Conservation (phyloP, 441 rosid species). For the Geranium incanum region DNA sequence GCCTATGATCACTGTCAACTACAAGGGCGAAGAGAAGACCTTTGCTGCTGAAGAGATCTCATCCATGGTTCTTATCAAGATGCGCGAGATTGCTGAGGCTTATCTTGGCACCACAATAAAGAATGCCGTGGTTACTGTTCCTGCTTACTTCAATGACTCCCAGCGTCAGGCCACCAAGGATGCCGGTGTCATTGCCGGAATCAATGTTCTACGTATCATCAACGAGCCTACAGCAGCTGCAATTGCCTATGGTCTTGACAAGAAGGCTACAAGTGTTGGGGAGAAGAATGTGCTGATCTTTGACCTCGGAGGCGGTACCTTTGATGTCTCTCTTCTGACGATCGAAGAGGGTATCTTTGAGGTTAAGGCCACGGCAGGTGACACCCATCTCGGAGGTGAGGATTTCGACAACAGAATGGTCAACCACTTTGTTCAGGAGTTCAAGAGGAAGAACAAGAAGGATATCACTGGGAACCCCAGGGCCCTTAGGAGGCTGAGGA, state of each 20-base stretch:
- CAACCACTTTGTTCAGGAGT: conserved; percentile 53
- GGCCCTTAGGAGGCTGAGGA: conserved; percentile 55
- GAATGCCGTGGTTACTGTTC: conserved; percentile 53
- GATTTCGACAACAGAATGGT: conserved; percentile 64
- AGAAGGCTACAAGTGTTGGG: too few species aligned
- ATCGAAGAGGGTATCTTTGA: conserved; percentile 65
- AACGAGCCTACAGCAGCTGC: too few species aligned
- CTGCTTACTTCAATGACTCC: conserved; percentile 51
- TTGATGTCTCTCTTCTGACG: conserved; percentile 51
- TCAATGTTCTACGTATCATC: conserved; percentile 18
- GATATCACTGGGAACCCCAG: conserved; percentile 54
- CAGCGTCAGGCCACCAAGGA: conserved; percentile 29
- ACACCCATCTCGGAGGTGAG: conserved; percentile 61
- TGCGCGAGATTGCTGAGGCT: conserved; percentile 60
- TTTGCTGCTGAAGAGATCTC: conserved; percentile 46
- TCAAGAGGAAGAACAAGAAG: conserved; percentile 55
- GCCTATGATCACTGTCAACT: conserved; percentile 42
- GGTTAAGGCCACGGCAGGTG: conserved; percentile 56
- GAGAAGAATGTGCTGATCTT: conserved; percentile 27
- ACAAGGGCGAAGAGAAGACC: conserved; percentile 51
- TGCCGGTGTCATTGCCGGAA: conserved; percentile 26
- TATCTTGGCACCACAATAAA: conserved; percentile 35
- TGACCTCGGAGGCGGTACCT: conserved; percentile 55
- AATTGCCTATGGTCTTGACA: too few species aligned
- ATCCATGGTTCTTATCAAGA: conserved; percentile 17